phyloP scores from a whole-genome alignment of 768 basidiomycete genomes.

The Mycena vulgaris region DNA sequence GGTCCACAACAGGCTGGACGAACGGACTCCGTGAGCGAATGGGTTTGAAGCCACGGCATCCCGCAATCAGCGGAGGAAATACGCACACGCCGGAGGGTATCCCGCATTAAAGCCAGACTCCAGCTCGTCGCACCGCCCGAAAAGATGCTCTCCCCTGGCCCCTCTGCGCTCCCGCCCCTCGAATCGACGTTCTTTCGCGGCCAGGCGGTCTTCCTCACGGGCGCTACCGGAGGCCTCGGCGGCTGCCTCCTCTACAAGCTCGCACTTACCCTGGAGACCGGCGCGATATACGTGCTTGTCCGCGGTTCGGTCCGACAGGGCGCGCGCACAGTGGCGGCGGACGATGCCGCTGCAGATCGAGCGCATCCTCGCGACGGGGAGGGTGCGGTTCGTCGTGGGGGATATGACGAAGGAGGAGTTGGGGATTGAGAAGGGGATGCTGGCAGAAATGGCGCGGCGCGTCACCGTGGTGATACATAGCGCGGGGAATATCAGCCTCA shows the following conservation, averaged over 20 bases:
- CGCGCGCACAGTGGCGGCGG: neutral
- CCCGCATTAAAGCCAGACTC: too few species aligned
- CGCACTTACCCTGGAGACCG: neutral
- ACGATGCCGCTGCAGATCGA: constrained; percentile 3
- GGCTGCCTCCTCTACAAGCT: constrained; percentile 17
- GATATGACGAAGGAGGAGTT: neutral
- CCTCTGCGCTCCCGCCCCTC: too few species aligned
- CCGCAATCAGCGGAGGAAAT: too few species aligned
- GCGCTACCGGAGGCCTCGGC: neutral
- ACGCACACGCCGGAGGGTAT: too few species aligned
- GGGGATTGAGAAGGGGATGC: neutral
- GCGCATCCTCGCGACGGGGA: neutral
- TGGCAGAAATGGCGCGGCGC: neutral
- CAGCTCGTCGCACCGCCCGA: too few species aligned
- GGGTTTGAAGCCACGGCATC: too few species aligned
- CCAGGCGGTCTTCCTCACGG: constrained; percentile 14
- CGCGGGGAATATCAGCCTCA: constrained; percentile 2
- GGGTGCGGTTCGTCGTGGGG: neutral
- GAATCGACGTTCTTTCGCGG: neutral
- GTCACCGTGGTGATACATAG: constrained; percentile 9
- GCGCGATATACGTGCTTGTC: constrained; percentile 10
- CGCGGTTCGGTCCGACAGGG: neutral
- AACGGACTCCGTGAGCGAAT: too few species aligned
- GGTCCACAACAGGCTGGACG: too few species aligned
- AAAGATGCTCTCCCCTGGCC: too few species aligned